Conservation (phyloP, 352 stramenopile genomes). For the Elongisporangium prolatum region DNA sequence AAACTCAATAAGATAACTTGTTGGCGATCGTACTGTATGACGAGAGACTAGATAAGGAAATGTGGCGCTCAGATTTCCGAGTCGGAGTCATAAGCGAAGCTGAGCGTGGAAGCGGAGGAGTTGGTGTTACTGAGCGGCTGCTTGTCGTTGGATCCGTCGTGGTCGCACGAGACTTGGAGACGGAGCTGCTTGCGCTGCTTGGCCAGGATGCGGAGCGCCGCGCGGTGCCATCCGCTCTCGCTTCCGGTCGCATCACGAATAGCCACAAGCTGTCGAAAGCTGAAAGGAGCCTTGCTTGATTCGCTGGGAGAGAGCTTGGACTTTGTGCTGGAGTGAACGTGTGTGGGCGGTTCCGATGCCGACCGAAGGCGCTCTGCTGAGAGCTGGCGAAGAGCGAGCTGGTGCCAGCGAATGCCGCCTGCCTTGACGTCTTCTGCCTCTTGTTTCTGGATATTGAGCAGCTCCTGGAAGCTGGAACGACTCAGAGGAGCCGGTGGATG, state of each 20-base stretch:
- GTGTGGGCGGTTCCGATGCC: not conserved
- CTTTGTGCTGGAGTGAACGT: not conserved
- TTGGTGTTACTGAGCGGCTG: constrained; percentile 8
- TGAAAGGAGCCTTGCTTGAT: not conserved
- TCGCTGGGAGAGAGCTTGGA: not conserved
- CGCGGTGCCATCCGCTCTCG: not conserved
- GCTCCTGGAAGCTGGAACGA: constrained; percentile 25
- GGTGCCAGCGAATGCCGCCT: constrained; percentile 21
- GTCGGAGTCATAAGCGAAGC: constrained; percentile 9
- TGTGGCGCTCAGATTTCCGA: not conserved
- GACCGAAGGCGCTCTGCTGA: constrained; percentile 19
- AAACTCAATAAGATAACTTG: constrained; percentile 1
- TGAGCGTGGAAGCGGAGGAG: constrained; percentile 30
- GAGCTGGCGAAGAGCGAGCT: constrained; percentile 29
- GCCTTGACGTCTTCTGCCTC: constrained; percentile 8
- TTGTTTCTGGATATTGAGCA: constrained; percentile 22
- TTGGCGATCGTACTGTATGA: not conserved
- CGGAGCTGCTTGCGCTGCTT: not conserved
- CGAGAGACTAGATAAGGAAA: constrained; percentile 1
- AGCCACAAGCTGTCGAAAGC: not conserved
- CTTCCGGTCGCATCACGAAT: not conserved
- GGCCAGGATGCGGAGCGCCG: not conserved
- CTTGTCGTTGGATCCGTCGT: not conserved
- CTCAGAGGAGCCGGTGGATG: not conserved
- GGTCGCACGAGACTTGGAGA: not conserved